Evolutionary conservation across 192 early-diverging fungal species (phyloP).

Genomic region (Linnemannia zychae): DNA sequence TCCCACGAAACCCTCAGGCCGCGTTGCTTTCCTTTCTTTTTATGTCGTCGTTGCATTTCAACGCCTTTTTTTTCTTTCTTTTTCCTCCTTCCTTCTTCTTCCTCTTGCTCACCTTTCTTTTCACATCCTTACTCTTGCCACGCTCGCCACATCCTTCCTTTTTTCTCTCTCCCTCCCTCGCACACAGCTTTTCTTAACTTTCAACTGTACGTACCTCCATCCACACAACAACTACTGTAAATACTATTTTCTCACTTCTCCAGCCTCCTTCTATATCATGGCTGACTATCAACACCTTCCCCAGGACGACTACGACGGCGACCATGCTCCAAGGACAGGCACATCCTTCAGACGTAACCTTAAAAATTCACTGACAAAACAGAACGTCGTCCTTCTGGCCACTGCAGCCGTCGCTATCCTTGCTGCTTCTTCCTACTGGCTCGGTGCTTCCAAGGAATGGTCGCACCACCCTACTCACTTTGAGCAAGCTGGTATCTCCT

Average conservation of each 20-base stretch:
- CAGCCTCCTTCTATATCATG: background rate
- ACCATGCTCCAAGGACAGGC: background rate
- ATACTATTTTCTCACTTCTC: background rate
- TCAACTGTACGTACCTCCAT: background rate
- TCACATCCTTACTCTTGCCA: background rate
- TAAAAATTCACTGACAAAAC: background rate
- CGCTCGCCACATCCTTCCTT: background rate
- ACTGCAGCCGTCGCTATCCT: slow-evolving; percentile 28
- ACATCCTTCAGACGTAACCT: background rate
- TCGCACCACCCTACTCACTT: slow-evolving; percentile 11
- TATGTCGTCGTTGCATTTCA: background rate
- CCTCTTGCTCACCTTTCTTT: background rate
- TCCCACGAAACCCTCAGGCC: slow-evolving; percentile 5
- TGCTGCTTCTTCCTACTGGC: slow-evolving; percentile 12
- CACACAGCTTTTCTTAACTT: no score
- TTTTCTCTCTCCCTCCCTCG: background rate
- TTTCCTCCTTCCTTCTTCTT: background rate
- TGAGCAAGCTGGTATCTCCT: slow-evolving; percentile 31
- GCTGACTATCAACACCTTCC: slow-evolving; percentile 32
- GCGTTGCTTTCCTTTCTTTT: background rate
- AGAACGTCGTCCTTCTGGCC: slow-evolving; percentile 18
- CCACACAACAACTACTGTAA: background rate
- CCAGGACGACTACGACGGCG: slow-evolving; percentile 13
- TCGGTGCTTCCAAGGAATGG: slow-evolving; percentile 22
- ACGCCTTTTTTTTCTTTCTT: background rate